Conservation (phyloP, 768 basidiomycete species). For the Saitozyma sp. region DNA sequence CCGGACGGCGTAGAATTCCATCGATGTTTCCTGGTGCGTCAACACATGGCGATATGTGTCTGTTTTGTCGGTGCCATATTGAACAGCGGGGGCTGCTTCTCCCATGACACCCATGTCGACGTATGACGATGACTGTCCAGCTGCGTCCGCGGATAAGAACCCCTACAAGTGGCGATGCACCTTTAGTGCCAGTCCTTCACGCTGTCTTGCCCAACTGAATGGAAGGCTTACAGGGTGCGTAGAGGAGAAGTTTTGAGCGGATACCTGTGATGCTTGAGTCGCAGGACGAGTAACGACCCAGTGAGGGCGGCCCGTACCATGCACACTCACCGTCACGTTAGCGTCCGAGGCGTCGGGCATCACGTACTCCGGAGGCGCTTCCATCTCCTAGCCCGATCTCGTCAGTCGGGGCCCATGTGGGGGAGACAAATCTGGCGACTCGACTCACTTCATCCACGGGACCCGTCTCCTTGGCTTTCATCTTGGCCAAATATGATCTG, state of each 20-base stretch:
- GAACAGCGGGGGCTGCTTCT: not conserved
- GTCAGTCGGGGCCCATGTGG: not conserved
- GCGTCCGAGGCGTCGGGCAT: not conserved
- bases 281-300: too few species aligned
- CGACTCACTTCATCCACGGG: not conserved
- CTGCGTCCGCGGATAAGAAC: not conserved
- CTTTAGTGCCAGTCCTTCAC: not conserved
- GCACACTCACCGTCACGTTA: not conserved
- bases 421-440: not conserved
- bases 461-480: not conserved
- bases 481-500: conserved; percentile 1
- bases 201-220: not conserved
- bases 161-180: too few species aligned
- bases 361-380: not conserved
- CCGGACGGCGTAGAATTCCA: not conserved
- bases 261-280: too few species aligned
- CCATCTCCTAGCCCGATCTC: not conserved
- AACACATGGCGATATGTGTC: not conserved
- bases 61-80: not conserved
- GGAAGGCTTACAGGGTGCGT: too few species aligned
- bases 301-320: not conserved
- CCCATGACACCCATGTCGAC: not conserved
- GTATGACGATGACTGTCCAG: not conserved
- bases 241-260: too few species aligned
- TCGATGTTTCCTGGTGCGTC: not conserved